Evolutionary conservation across 2,329 filamentous ascomycete genomes (phyloP).

Genomic region (Atkinsonella hypoxylon): DNA sequence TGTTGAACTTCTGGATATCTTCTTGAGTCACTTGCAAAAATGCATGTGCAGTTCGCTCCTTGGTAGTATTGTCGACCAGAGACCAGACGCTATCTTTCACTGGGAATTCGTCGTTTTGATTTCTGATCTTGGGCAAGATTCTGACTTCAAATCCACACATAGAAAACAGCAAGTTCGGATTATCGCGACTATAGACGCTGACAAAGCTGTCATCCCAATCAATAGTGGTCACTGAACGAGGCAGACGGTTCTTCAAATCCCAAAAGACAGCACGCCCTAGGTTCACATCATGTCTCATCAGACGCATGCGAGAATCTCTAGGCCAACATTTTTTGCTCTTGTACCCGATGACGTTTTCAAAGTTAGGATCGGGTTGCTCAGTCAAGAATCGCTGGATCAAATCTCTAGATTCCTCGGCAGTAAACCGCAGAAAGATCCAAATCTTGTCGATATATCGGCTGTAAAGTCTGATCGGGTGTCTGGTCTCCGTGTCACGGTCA

Average conservation of each 20-base stretch:
- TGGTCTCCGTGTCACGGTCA: conserved; percentile 80
- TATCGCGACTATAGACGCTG: conserved; percentile 95
- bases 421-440: conserved; percentile 94
- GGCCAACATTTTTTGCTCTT: conserved; percentile 99
- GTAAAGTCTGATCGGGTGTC: conserved; percentile 94
- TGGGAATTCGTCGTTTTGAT: conserved; percentile 90
- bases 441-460: conserved; percentile 97
- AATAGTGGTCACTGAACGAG: conserved; percentile 88
- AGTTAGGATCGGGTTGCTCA: conserved; percentile 96
- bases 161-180: conserved; percentile 91
- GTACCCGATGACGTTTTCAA: conserved; percentile 98
- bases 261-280: conserved; percentile 95
- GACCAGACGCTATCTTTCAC: conserved; percentile 99
- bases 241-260: conserved; percentile 95
- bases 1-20: conserved; percentile 98
- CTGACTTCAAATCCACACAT: conserved; percentile 98
- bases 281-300: conserved; percentile 98
- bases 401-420: conserved; percentile 85
- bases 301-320: conserved; percentile 88
- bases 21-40: conserved; percentile 97
- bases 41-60: conserved; percentile 92
- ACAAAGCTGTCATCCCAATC: conserved; percentile 99
- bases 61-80: conserved; percentile 87
- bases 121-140: conserved; percentile 88
- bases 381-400: conserved; percentile 96